These are phyloP conservation scores for Cercospora sp. DNA, from an alignment of 2,329 filamentous ascomycete species.

Conservation along the genomic window DNA sequence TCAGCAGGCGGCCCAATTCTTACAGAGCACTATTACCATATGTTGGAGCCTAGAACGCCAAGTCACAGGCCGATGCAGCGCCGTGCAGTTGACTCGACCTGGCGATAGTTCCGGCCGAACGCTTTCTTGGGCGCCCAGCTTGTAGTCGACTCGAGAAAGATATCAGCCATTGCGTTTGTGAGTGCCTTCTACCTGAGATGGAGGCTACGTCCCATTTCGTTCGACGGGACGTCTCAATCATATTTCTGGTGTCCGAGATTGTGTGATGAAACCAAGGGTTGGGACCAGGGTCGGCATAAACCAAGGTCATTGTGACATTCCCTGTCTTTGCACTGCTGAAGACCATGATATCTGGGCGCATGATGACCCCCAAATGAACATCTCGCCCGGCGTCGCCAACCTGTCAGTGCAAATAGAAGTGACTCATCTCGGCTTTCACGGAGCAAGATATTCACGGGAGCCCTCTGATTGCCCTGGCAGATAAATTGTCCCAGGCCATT, in stretches of 20 bases:
- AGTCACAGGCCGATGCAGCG: neutral
- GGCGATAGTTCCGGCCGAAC: neutral
- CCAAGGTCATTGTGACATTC: neutral
- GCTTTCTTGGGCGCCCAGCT: neutral
- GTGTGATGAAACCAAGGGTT: neutral
- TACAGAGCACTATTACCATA: neutral
- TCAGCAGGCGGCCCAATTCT: neutral
- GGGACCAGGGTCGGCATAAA: conserved; percentile 4
- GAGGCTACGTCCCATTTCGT: neutral
- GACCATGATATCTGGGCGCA: neutral
- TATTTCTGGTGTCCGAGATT: neutral
- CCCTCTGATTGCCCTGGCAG: neutral
- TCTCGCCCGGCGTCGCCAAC: neutral
- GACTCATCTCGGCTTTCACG: conserved; percentile 12
- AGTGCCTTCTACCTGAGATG: neutral
- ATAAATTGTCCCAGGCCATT: conserved; percentile 3
- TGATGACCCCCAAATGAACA: neutral
- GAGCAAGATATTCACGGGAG: neutral
- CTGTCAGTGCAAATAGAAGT: conserved; percentile 8
- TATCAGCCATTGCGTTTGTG: neutral
- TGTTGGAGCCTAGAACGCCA: neutral
- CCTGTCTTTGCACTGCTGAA: neutral
- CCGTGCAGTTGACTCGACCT: neutral
- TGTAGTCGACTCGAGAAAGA: neutral
- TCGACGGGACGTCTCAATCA: neutral